Conservation (phyloP, 768 basidiomycete species). For the Lentinula sp. region DNA sequence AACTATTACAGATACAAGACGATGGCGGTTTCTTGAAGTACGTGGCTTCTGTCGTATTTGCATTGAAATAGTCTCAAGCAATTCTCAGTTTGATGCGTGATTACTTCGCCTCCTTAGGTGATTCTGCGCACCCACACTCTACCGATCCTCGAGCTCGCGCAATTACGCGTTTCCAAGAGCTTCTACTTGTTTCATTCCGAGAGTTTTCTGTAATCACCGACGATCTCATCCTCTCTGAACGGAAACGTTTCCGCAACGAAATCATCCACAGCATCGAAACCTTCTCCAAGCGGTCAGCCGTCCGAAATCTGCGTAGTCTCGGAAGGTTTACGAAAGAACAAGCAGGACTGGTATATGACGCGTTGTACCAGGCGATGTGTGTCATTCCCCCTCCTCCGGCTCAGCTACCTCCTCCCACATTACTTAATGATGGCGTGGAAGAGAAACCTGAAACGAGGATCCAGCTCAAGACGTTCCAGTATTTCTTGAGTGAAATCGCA, state of each 20-base stretch:
- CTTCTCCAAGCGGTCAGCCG: conserved; percentile 87
- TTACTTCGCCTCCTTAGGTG: conserved; percentile 90
- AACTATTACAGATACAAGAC: conserved; percentile 87
- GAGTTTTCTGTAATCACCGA: conserved; percentile 97
- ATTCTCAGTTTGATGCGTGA: conserved; percentile 78
- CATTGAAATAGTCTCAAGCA: not conserved
- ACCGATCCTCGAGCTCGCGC: conserved; percentile 84
- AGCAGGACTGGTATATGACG: conserved; percentile 87
- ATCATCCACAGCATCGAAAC: conserved; percentile 90
- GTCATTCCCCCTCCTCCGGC: conserved; percentile 62
- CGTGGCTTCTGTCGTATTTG: conserved; percentile 14
- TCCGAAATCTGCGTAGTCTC: conserved; percentile 78
- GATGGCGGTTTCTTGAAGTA: conserved; percentile 96
- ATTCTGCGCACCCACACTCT: conserved; percentile 90
- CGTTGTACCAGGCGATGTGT: conserved; percentile 80
- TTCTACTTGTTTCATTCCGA: conserved; percentile 93
- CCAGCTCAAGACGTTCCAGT: conserved; percentile 76
- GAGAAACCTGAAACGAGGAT: conserved; percentile 90
- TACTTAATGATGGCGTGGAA: conserved; percentile 54
- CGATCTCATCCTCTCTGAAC: conserved; percentile 85
- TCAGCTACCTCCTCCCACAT: conserved; percentile 38
- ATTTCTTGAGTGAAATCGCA: conserved; percentile 86
- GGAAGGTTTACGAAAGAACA: conserved; percentile 86
- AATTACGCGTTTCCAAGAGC: conserved; percentile 96
- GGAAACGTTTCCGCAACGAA: conserved; percentile 79